Evolutionary conservation across 805 yeast species (phyloP).

Genomic region (Yarrowia yakushimensis): DNA sequence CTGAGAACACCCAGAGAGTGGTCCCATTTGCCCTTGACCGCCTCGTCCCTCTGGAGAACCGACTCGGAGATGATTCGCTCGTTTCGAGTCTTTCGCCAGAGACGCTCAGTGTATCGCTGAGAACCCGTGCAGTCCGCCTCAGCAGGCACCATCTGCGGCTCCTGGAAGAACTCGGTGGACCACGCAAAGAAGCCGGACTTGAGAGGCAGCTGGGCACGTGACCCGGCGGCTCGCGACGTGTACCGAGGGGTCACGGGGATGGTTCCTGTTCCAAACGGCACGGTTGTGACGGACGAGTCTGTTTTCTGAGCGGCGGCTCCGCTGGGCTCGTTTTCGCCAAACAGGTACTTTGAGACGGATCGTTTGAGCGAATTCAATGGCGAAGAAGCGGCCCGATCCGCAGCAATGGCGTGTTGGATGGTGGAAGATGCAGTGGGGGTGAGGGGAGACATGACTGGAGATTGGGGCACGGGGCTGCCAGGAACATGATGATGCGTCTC

Average conservation of each 20-base stretch:
- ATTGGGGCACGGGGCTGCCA: background rate
- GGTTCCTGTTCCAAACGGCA: conserved; percentile 37
- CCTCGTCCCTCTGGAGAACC: conserved; percentile 80
- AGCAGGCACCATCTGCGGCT: conserved; percentile 83
- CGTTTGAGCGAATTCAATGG: conserved; percentile 28
- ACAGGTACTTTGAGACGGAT: conserved; percentile 30
- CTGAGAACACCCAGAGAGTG: conserved; percentile 55
- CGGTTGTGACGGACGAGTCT: conserved; percentile 31
- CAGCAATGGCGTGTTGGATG: conserved; percentile 6
- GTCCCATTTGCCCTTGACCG: conserved; percentile 84
- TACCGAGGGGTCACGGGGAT: conserved; percentile 37
- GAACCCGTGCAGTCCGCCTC: conserved; percentile 93
- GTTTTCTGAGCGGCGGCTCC: background rate
- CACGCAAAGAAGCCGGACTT: conserved; percentile 41
- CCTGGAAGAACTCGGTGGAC: conserved; percentile 85
- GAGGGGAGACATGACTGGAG: conserved; percentile 1
- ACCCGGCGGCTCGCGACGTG: conserved; percentile 29
- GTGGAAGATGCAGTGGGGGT: conserved; percentile 24
- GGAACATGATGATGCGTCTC: background rate
- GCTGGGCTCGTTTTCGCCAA: background rate
- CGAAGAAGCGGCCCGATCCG: conserved; percentile 1
- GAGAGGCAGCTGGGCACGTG: conserved; percentile 35
- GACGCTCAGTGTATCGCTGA: conserved; percentile 68
- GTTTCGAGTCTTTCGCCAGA: conserved; percentile 89
- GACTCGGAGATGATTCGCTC: conserved; percentile 83